Evolutionary conservation across 345 rosid species (phyloP), one percentile per base, ranked within the genome.

Genomic region (Gossypium raimondii): DNA sequence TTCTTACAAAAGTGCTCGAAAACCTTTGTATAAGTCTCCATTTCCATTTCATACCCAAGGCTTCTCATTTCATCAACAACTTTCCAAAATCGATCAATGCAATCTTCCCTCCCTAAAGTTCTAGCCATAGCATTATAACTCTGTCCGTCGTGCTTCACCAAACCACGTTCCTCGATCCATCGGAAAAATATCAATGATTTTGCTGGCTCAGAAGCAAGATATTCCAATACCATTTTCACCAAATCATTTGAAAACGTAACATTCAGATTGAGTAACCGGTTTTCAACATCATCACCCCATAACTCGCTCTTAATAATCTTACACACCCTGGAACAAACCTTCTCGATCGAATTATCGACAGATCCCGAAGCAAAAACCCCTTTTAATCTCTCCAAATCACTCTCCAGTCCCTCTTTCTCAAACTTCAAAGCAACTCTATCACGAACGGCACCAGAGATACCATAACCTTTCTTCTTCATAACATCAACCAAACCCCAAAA

Each of bases 401-500:
- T 59, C 69, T 68, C 78, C 53, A 82, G 67, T 17, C 97, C 94
- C 60, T 91, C 92, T 74, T 83, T 85, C 88, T 85, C 89, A 83
- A 90, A 90, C 58, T 81, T 89, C 75, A 81, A 87, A 51, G 74
- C 81, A 27, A 84, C 88, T 78, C 75, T 86, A 81, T 95, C 90
- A 1, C 91, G 86, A 18, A 92, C 87, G 22, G 76, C 74, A 62
- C 85, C 85, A 1, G 94, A 86, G 8, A 95, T 85, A 18, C 97
- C 98, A 77, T 90, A 92, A 13, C 99, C 99, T 76, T 85, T 88
- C 72, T 71, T 79, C 91, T 87, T 93, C 97, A 93, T 90, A 20
- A 18, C 74, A 78, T 72, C 89, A 80, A 86, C 89, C 84, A 93
- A 83, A 20, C 24, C 82, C 98, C 98, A 95, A 73, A 95, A 93